These are phyloP conservation scores for Parachaetomium inaequale DNA, from an alignment of 495 filamentous ascomycete genomes.

Conservation along the genomic window DNA sequence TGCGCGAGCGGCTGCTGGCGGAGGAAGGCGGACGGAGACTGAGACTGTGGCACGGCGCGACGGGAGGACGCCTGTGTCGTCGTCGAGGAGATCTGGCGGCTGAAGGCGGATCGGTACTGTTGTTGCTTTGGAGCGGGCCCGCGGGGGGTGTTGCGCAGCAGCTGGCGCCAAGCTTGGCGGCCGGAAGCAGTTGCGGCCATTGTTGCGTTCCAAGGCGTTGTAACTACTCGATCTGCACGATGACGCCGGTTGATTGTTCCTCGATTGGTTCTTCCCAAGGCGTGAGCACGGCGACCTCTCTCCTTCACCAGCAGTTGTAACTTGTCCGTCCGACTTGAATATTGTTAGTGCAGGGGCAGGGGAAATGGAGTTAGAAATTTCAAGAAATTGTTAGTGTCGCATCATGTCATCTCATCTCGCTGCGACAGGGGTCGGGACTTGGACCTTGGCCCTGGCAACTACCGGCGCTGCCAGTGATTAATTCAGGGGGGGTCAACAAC, in stretches of 20 bases:
- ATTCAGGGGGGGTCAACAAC: no score
- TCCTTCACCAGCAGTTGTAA: neutral
- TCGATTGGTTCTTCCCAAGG: neutral
- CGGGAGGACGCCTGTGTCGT: neutral
- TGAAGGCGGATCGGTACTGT: constrained; percentile 2
- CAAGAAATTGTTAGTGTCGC: constrained; percentile 23
- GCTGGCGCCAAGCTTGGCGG: constrained; percentile 34
- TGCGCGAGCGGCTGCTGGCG: constrained; percentile 11
- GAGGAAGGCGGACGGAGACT: constrained; percentile 11
- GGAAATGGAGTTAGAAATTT: constrained; percentile 15
- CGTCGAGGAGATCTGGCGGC: constrained; percentile 7
- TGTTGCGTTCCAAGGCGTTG: constrained; percentile 8
- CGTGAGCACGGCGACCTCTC: constrained; percentile 2
- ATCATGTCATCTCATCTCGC: constrained; percentile 14
- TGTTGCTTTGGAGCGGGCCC: neutral
- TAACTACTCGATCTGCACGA: constrained; percentile 17
- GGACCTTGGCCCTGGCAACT: neutral
- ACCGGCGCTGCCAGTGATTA: neutral
- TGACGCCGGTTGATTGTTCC: constrained; percentile 15
- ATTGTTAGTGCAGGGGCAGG: constrained; percentile 2
- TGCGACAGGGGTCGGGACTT: neutral
- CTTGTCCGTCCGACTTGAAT: neutral
- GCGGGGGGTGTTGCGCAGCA: constrained; percentile 24
- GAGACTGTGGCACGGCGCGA: constrained; percentile 4
- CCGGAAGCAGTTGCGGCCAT: constrained; percentile 29